Evolutionary conservation across 176 grass and related monocot genomes (phyloP), one percentile per base, ranked within the genome.

Genomic region (Aegilops longissima): DNA sequence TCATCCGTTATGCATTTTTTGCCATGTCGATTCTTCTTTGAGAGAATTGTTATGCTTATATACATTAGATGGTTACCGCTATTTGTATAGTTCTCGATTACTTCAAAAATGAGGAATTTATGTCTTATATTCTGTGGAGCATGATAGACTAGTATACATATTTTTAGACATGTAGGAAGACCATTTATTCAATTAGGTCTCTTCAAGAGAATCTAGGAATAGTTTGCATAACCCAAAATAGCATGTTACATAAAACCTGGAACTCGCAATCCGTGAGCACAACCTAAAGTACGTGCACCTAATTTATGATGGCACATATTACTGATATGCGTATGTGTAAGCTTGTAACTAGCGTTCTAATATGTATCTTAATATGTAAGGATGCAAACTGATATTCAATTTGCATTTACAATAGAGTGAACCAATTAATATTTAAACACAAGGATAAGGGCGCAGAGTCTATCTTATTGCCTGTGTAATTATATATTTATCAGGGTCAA

Each of bases 201-300:
- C 44, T 66, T 66, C 12, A 66, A 90, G 79, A 78, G 39, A 70
- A 79, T 12, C 5, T 35, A 58, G 16, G 63, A 33, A 30, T 67
- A 8, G 70, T 54, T 18, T 16, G 51, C n/a, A 16, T 74, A 75
- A 23, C 8, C 38, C 18, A 33, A 36, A 76, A 14, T 82, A 74
- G 40, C 5, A 16, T 56, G 27, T 14, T 54, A 80, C 20, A 84
- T 66, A 18, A 38, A 66, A 33, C 4, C 12, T 8, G 16, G 30
- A 63, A 39, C 12, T 39, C 73, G 3, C 11, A 40, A 30, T 73
- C 29, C 30, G 70, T 29, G 56, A 64, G 38, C 23, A 86, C 70
- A 38, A 3, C 39, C 31, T 76, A 14, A 36, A 66, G 29, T 16
- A 76, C 4, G 14, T 45, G 35, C 21, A 86, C 70, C 39, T 35